phyloP scores from a whole-genome alignment of 805 yeast genomes.

The Candida ulmi region DNA sequence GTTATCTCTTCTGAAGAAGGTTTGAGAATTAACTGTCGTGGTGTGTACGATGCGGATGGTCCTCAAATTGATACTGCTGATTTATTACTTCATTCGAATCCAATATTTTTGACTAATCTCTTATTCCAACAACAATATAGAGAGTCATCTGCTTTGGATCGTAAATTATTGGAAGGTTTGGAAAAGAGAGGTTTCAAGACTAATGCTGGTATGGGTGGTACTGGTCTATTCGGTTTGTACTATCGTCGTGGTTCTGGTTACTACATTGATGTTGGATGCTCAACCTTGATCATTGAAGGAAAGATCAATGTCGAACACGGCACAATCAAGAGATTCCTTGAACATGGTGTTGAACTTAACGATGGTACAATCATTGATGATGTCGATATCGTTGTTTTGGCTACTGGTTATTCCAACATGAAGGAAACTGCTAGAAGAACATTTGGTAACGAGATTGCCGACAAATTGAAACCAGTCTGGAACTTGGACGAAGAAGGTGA shows the following conservation, averaged over 20 bases:
- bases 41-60: slow-evolving; percentile 33
- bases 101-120: slow-evolving; percentile 29
- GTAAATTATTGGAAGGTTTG: slow-evolving; percentile 27
- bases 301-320: slow-evolving; percentile 34
- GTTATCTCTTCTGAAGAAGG: slow-evolving; percentile 34
- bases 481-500: slow-evolving; percentile 40
- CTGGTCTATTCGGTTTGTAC: slow-evolving; percentile 37
- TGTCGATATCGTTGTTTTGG: slow-evolving; percentile 36
- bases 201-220: slow-evolving; percentile 37
- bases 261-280: slow-evolving; percentile 41
- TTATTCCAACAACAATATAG: slow-evolving; percentile 33
- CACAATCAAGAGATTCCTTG: slow-evolving; percentile 29
- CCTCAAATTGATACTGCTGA: slow-evolving; percentile 35
- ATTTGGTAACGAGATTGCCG: slow-evolving; percentile 32
- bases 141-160: slow-evolving; percentile 27
- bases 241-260: slow-evolving; percentile 41
- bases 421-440: slow-evolving; percentile 33
- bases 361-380: slow-evolving; percentile 32
- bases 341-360: slow-evolving; percentile 31
- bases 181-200: slow-evolving; percentile 32
- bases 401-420: slow-evolving; percentile 40
- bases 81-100: slow-evolving; percentile 28
- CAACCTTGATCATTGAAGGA: slow-evolving; percentile 33
- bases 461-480: slow-evolving; percentile 35
- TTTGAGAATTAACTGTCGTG: slow-evolving; percentile 24